These are phyloP conservation scores for Coprinopsis marcescibilis DNA, from an alignment of 768 basidiomycete species.

Conservation along the genomic window DNA sequence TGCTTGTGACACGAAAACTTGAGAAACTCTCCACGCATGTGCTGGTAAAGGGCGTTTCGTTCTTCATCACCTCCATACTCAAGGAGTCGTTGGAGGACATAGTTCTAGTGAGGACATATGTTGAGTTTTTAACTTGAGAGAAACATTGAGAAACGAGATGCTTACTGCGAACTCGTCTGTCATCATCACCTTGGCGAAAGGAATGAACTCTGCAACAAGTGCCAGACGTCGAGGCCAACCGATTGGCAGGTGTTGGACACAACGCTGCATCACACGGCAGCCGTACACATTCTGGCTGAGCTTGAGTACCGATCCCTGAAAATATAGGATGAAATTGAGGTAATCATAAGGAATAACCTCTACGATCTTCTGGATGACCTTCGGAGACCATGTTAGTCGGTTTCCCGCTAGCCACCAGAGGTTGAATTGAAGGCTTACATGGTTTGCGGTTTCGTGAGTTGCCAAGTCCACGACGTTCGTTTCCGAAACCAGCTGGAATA, in stretches of 20 bases:
- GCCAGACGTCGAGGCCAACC: conserved; percentile 59
- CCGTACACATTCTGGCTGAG: conserved; percentile 88
- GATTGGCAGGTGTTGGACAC: conserved; percentile 77
- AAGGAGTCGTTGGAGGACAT: conserved; percentile 91
- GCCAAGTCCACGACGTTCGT: too few species aligned
- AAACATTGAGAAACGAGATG: conserved; percentile 7
- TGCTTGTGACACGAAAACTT: conserved; percentile 84
- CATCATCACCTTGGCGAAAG: conserved; percentile 66
- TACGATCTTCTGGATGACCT: conserved; percentile 88
- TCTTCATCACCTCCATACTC: conserved; percentile 74
- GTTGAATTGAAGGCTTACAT: conserved; percentile 47
- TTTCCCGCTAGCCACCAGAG: not conserved
- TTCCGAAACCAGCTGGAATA: too few species aligned
- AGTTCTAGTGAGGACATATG: conserved; percentile 51
- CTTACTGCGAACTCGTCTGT: conserved; percentile 88
- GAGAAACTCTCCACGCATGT: conserved; percentile 73
- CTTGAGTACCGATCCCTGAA: conserved; percentile 73
- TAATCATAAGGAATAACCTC: conserved; percentile 74
- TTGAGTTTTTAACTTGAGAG: conserved; percentile 1
- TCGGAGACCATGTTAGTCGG: conserved; percentile 9
- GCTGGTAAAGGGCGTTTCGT: conserved; percentile 54
- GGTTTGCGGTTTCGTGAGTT: conserved; percentile 91
- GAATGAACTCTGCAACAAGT: conserved; percentile 79
- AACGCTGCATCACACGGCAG: conserved; percentile 91
- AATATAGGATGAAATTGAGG: conserved; percentile 66